A percentile compares a stretch with the other conserved stretches of the same genome.
Evolutionary conservation across 2,329 filamentous ascomycete genomes (phyloP).

Genomic region (Phaeosphaeriaceae sp.): DNA sequence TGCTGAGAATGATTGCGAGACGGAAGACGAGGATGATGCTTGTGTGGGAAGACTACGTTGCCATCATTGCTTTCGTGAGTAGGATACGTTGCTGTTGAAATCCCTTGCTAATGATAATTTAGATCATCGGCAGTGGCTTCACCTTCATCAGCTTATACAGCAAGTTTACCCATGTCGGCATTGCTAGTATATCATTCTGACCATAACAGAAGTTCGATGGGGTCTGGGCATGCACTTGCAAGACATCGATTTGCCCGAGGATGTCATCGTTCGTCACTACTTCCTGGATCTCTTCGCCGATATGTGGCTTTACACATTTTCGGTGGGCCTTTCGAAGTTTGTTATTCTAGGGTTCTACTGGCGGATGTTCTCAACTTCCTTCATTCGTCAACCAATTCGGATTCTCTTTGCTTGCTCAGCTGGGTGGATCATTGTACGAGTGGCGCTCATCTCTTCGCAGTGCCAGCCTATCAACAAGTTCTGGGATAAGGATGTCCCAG

Average conservation of each 20-base stretch:
- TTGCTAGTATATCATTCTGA: constrained; percentile 5
- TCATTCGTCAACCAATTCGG: constrained; percentile 27
- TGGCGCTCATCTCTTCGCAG: constrained; percentile 24
- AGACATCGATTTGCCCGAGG: constrained; percentile 19
- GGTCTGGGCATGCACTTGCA: constrained; percentile 25
- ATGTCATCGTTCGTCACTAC: constrained; percentile 25
- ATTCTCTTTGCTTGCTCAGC: constrained; percentile 19
- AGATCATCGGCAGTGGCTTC: constrained; percentile 25
- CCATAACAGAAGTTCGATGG: constrained; percentile 30
- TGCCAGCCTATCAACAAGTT: constrained; percentile 29
- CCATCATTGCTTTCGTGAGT: constrained; percentile 31
- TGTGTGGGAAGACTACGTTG: constrained; percentile 31
- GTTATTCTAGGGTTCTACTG: constrained; percentile 33
- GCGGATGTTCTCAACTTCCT: constrained; percentile 27
- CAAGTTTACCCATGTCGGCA: constrained; percentile 7
- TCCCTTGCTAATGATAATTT: constrained; percentile 7
- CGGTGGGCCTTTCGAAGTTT: constrained; percentile 31
- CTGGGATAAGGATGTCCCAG: constrained; percentile 22
- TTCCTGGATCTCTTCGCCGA: constrained; percentile 30
- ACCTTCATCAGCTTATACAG: constrained; percentile 33
- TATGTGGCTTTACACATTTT: constrained; percentile 36
- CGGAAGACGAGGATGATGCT: constrained; percentile 19
- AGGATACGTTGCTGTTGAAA: not conserved
- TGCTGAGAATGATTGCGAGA: constrained; percentile 23
- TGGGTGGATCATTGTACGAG: constrained; percentile 26